Percentiles rank a stretch among this genome's conserved stretches.
These are phyloP conservation scores for Leccinum barrowsii DNA, from an alignment of 768 basidiomycete species.

Conservation along the genomic window DNA sequence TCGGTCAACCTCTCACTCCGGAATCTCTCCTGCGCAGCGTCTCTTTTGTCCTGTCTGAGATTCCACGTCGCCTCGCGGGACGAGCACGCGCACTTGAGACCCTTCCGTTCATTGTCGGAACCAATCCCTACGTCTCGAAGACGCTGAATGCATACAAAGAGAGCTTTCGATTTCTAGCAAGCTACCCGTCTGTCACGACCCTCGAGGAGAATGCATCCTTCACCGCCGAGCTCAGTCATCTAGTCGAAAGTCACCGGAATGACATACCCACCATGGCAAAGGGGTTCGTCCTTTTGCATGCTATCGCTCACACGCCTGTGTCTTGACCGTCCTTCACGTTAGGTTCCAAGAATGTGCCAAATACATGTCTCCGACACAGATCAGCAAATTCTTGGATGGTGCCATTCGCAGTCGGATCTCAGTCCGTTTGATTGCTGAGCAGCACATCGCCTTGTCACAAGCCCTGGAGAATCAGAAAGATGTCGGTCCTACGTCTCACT, in stretches of 20 bases:
- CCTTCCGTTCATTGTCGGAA: constrained; percentile 85
- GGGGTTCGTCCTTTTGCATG: constrained; percentile 48
- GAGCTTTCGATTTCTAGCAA: constrained; percentile 68
- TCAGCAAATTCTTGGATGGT: constrained; percentile 76
- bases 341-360: constrained; percentile 85
- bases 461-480: constrained; percentile 46
- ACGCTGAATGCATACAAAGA: constrained; percentile 64
- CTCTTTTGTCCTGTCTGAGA: constrained; percentile 67
- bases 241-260: constrained; percentile 77
- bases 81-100: constrained; percentile 71
- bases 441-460: constrained; percentile 81
- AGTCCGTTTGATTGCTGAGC: constrained; percentile 84
- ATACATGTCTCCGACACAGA: constrained; percentile 80
- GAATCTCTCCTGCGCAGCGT: constrained; percentile 74
- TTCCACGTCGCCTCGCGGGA: constrained; percentile 72
- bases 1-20: constrained; percentile 68
- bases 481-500: constrained; percentile 36
- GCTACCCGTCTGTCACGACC: constrained; percentile 59
- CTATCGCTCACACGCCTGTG: background rate
- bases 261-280: constrained; percentile 91
- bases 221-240: constrained; percentile 58
- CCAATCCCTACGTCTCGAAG: constrained; percentile 80
- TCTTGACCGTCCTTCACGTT: background rate
- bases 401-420: constrained; percentile 86
- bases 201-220: constrained; percentile 70